Evolutionary conservation across 192 early-diverging fungal species (phyloP), one percentile per base, ranked within the genome.

Genomic region (Linderina pennispora): DNA sequence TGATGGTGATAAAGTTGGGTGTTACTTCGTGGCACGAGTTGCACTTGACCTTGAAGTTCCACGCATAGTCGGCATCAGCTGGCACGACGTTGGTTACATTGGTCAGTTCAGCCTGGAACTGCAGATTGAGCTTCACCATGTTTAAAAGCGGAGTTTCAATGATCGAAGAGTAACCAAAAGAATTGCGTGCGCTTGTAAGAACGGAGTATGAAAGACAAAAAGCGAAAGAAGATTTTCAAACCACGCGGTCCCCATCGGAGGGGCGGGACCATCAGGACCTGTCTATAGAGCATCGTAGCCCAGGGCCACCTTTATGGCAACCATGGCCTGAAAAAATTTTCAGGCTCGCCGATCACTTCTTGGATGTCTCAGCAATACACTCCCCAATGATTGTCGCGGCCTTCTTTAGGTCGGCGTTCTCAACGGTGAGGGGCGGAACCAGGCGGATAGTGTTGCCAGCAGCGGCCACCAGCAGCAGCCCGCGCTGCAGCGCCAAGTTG

Each of bases 371-470:
- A 49, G 54, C 55, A 35, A 74, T 48, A 20, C 62, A 60, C 24
- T 83, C 75, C 34, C 79, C 82, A 52, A 97, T 78, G 43, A 89
- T 85, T 2, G 58, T 49, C 16, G 87, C 64, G 9, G 86, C 92
- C 43, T 80, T 57, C 47, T 90, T 77, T 40, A 90, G 79, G 40
- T 97, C 89, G 23, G 79, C 79, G 44, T 86, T 66, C 21, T 77
- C 75, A 15, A 90, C 76, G 45, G 87, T 88, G 52, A 99, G 74
- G 13, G 96, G 84, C 32, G 96, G 96, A 6, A 97, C 80, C 42
- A 99, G 65, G 24, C 96, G 86, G n/a, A 99, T 63, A 2, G 90
- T 92, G 58, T 99, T 91, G 50, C 78, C 79, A 4, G 80, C 86
- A 14, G 94, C 90, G 2, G 83, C 82, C 23, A 96, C 87, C 22